These are phyloP conservation scores for Penicillium frequentans DNA, from an alignment of 2,329 filamentous ascomycete species.

Conservation along the genomic window DNA sequence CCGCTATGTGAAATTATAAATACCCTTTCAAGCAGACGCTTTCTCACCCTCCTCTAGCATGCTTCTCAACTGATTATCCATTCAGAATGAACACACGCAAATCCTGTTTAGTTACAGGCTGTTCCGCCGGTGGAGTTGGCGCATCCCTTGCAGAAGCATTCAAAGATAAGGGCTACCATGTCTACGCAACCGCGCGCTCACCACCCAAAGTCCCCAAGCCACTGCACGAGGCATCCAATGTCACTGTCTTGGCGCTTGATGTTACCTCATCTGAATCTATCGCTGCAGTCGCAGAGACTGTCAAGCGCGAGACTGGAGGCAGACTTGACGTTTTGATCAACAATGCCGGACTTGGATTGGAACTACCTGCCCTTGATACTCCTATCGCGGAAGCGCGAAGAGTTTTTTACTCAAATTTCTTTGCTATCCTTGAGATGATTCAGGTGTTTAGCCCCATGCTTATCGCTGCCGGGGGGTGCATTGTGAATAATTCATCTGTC, in stretches of 20 bases:
- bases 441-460: neutral
- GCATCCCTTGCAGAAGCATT: neutral
- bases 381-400: neutral
- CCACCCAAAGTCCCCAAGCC: neutral
- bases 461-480: neutral
- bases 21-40: neutral
- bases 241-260: neutral
- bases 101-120: neutral
- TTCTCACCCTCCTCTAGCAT: neutral
- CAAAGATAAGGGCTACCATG: neutral
- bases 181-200: constrained; percentile 1
- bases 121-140: neutral
- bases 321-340: constrained; percentile 3
- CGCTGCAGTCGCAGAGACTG: neutral
- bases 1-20: too few species aligned
- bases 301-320: neutral
- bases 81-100: neutral
- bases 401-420: neutral
- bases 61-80: neutral
- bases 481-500: neutral
- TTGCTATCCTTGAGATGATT: too few species aligned
- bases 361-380: neutral
- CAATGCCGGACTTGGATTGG: neutral
- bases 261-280: neutral
- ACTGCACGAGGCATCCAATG: neutral